phyloP scores from a whole-genome alignment of 2,329 filamentous ascomycete genomes.

The Trichophyton simii region DNA sequence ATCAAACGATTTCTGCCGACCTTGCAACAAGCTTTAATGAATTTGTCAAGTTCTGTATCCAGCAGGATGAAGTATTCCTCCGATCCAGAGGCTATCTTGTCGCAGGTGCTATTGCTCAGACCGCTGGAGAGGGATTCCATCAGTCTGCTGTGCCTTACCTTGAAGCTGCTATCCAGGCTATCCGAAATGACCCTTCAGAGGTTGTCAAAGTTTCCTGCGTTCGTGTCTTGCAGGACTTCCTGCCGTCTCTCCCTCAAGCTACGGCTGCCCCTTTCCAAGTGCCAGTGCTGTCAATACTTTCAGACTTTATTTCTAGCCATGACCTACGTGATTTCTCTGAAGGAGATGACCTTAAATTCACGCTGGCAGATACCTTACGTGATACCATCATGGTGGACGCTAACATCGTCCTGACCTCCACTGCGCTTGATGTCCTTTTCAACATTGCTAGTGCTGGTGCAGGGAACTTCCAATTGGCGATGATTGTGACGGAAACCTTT shows the following conservation, averaged over 20 bases:
- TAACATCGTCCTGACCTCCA: conserved; percentile 56
- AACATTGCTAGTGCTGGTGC: conserved; percentile 78
- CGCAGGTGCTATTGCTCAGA: conserved; percentile 64
- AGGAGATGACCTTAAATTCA: conserved; percentile 82
- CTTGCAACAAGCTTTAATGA: conserved; percentile 64
- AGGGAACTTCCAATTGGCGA: conserved; percentile 78
- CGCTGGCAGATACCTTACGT: conserved; percentile 73
- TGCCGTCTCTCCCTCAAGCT: conserved; percentile 41
- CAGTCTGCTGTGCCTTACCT: conserved; percentile 27
- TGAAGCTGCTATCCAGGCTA: conserved; percentile 57
- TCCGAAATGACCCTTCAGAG: conserved; percentile 64
- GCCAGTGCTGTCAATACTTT: conserved; percentile 48
- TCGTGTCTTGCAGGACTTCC: conserved; percentile 63
- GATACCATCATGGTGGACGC: conserved; percentile 72
- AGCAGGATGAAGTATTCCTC: conserved; percentile 59
- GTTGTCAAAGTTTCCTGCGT: conserved; percentile 88
- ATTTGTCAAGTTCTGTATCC: conserved; percentile 66
- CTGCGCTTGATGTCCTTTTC: conserved; percentile 70
- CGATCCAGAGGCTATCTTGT: conserved; percentile 78
- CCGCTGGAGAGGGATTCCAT: conserved; percentile 45
- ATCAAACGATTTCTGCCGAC: conserved; percentile 55
- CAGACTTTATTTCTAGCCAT: conserved; percentile 63
- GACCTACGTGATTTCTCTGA: conserved; percentile 75
- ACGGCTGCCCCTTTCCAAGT: conserved; percentile 47
- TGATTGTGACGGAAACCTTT: conserved; percentile 79